Evolutionary conservation across 768 basidiomycete genomes (phyloP), one percentile per base, ranked within the genome.

Genomic region (Agrocybe praecox): DNA sequence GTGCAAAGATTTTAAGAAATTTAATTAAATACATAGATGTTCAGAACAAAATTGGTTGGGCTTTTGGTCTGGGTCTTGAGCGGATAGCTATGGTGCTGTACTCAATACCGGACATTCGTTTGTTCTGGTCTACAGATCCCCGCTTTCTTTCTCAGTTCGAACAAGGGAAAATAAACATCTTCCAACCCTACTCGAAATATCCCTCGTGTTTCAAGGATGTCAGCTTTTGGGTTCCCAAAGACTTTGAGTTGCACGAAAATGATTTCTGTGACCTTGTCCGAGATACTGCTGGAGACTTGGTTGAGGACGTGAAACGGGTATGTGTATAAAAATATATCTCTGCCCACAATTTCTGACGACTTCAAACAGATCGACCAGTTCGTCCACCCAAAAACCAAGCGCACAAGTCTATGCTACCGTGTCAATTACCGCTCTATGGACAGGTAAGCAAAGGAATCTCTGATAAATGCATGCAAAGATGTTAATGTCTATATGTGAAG

Each of bases 341-440:
- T 22, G 36, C 32, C 26, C 9, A 53, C 62, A 52, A 66, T 58
- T 40, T 63, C 53, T 58, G 34, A 53, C 43, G 15, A 21, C 18
- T 47, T 52, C 18, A 7, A 12, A 12, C 67, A 99, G 97, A 88
- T 96, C 61, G 97, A 99, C 74, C 78, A 84, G 26, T 99, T 98
- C 69, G 79, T 79, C 15, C 94, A 99, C 72, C 94, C 95, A 0
- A 94, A 93, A 73, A 93, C 93, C 2, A 78, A 81, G 23, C 82
- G 87, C 44, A 82, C 80, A 51, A 95, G 93, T 62, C 74, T 90
- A 61, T 94, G 94, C 65, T 98, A 94, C 73, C 81, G 96, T 49
- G 83, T 98, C 59, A 94, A 92, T 65, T 99, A 98, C 71, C 80
- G 96, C 56, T 97, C 96, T 24, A 96, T 98, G 95, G 96, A 98